Evolutionary conservation across 2,329 filamentous ascomycete genomes (phyloP), one percentile per base, ranked within the genome.

Genomic region (Cercospora zeina): DNA sequence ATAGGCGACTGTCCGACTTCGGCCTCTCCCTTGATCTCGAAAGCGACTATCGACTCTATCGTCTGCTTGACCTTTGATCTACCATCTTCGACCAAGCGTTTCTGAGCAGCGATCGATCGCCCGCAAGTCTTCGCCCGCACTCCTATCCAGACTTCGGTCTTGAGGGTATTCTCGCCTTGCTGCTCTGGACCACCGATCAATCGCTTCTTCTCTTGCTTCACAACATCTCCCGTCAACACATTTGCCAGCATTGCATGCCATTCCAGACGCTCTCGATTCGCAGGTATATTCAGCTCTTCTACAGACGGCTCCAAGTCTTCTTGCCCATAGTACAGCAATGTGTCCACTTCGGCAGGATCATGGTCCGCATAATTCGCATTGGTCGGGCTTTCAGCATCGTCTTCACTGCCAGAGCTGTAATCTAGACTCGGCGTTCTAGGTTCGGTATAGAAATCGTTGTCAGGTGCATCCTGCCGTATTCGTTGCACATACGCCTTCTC

Each of bases 221-320:
- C 93, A 8, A 99, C 95, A 75, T 99, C 95, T 67, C 95, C 95
- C 0, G 93, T 97, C 68, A 99, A 80, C 3, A 99, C 95, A 13
- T 93, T 96, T 63, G 93, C 91, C 61, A 99, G 80, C 95, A 99
- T 99, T 2, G 91, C 91, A 77, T 99, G 93, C 95, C 95, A 99
- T 77, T 99, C 95, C 24, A 99, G 81, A 49, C 93, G 84, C 76
- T 97, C 95, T 64, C 93, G 85, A 72, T 93, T 97, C 66, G 88
- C 87, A 0, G 92, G 90, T 70, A 97, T 90, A 75, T 90, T 89
- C 57, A 97, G 77, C 75, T 99, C 95, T 71, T 97, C 95, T 24
- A 91, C 83, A 3, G 91, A 95, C 0, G 93, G 93, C 70, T 95
- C 90, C 67, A 91, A 85, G 68, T 95, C 89, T 71, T 97, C 91